phyloP scores from a whole-genome alignment of 768 basidiomycete species.

The Heimioporus sp. region DNA sequence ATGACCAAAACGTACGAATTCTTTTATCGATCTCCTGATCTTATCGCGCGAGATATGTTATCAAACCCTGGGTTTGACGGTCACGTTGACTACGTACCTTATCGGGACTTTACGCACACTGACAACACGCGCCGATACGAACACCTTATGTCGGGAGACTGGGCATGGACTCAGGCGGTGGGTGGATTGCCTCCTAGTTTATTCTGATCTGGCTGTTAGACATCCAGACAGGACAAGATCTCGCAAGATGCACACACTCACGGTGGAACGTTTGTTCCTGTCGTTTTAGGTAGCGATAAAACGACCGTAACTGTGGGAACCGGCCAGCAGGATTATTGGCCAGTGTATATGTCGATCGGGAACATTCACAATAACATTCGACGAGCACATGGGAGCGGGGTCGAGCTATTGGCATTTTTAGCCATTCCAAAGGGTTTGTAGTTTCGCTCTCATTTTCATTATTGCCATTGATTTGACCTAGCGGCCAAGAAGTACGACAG shows the following conservation, averaged over 20 bases:
- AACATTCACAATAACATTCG: constrained; percentile 14
- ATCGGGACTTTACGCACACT: constrained; percentile 2
- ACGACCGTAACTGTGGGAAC: constrained; percentile 15
- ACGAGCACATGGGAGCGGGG: constrained; percentile 5
- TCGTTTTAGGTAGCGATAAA: constrained; percentile 18
- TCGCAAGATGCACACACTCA: constrained; percentile 11
- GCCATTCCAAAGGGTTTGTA: constrained; percentile 26
- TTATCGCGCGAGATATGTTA: constrained; percentile 16
- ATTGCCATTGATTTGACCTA: not conserved
- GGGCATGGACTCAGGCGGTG: constrained; percentile 5
- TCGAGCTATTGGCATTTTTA: constrained; percentile 23
- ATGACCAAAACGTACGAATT: constrained; percentile 26
- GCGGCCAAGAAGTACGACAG: constrained; percentile 6
- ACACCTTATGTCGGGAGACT: constrained; percentile 4
- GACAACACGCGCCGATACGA: not conserved
- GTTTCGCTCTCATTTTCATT: constrained; percentile 6
- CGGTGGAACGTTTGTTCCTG: constrained; percentile 15
- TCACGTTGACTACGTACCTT: constrained; percentile 19
- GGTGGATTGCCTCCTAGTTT: not conserved
- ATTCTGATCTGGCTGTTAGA: not conserved
- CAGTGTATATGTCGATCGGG: constrained; percentile 15
- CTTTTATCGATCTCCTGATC: constrained; percentile 21
- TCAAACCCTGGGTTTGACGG: constrained; percentile 21
- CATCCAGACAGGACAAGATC: constrained; percentile 24
- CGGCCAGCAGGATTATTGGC: constrained; percentile 16